Evolutionary conservation across 768 basidiomycete genomes (phyloP).

Genomic region (Mycena venus): DNA sequence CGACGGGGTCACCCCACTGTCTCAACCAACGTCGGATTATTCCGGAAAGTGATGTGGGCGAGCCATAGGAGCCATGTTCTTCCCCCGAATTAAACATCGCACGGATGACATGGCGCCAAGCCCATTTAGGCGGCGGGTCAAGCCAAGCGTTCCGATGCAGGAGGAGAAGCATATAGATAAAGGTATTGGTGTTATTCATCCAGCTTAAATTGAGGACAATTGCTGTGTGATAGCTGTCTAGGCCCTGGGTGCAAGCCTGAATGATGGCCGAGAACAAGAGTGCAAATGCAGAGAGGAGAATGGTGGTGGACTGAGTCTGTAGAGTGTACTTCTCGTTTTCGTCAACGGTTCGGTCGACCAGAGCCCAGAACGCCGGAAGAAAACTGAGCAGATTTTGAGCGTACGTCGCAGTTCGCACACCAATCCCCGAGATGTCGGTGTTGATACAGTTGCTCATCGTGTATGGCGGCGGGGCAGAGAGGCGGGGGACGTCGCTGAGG

Average conservation of each 20-base stretch:
- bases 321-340: background rate
- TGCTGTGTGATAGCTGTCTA: conserved; percentile 27
- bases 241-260: conserved; percentile 14
- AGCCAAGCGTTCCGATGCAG: conserved; percentile 1
- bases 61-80: background rate
- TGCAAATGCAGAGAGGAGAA: conserved; percentile 34
- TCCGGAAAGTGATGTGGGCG: background rate
- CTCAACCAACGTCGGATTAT: background rate
- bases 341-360: conserved; percentile 19
- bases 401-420: conserved; percentile 36
- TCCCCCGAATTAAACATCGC: background rate
- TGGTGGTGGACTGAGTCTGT: background rate
- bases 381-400: conserved; percentile 31
- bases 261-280: conserved; percentile 33
- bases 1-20: background rate
- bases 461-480: no score
- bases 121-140: background rate
- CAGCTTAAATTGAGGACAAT: conserved; percentile 36
- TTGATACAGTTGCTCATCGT: background rate
- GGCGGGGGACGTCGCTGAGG: no score
- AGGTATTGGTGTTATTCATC: conserved; percentile 25
- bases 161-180: conserved; percentile 16
- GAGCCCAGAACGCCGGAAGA: conserved; percentile 5
- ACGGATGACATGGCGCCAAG: background rate
- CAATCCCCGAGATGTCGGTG: conserved; percentile 15